These are phyloP conservation scores for Citrus unshiu DNA, from an alignment of 345 rosid genomes.

Conservation along the genomic window DNA sequence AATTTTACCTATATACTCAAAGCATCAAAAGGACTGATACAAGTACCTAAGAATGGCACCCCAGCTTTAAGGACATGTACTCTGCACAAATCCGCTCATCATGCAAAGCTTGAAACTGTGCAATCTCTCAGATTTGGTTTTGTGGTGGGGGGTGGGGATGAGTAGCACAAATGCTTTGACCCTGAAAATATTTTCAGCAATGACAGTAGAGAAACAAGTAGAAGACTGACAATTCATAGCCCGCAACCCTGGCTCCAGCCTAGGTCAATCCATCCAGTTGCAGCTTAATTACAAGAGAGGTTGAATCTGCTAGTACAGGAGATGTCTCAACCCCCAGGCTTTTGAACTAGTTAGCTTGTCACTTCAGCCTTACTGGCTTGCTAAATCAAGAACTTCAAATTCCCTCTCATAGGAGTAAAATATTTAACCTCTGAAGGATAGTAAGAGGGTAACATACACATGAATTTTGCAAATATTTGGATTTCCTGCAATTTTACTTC, in stretches of 20 bases:
- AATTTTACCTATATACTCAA: constrained; percentile 12
- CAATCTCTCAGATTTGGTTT: neutral
- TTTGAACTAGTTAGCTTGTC: neutral
- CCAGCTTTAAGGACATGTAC: constrained; percentile 14
- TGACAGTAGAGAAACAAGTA: neutral
- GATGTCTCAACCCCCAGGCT: neutral
- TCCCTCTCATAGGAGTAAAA: neutral
- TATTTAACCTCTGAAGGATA: neutral
- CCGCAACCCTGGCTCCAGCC: neutral
- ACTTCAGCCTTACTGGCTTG: neutral
- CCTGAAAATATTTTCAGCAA: neutral
- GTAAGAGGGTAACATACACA: neutral
- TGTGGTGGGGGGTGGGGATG: no score
- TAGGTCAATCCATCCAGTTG: neutral
- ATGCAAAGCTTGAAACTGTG: neutral
- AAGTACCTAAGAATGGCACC: constrained; percentile 27
- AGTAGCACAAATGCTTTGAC: neutral
- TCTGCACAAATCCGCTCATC: neutral
- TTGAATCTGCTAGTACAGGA: neutral
- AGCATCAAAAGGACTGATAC: constrained; percentile 21
- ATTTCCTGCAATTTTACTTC: neutral
- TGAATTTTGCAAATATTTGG: neutral
- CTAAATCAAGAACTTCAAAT: neutral
- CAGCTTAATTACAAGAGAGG: neutral
- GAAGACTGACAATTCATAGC: neutral